These are phyloP conservation scores for Eucalyptus melliodora DNA, from an alignment of 345 rosid species.

Conservation along the genomic window DNA sequence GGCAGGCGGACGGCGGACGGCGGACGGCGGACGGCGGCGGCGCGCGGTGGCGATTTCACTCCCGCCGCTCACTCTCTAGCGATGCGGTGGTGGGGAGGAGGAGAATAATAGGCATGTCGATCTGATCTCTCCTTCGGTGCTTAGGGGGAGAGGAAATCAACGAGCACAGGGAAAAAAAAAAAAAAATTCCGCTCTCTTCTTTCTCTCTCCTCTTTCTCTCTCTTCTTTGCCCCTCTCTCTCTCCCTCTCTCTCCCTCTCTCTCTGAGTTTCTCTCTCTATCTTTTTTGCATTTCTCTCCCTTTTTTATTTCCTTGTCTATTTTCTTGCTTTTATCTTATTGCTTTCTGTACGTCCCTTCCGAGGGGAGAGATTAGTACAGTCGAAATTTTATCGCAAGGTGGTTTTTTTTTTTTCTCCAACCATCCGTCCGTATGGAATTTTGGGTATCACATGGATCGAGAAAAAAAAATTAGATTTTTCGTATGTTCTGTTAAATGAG, in stretches of 20 bases:
- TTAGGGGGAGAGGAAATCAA: not conserved
- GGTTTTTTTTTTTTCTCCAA: not conserved
- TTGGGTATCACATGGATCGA: not conserved
- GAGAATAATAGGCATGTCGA: not conserved
- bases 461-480: not conserved
- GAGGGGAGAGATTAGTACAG: not conserved
- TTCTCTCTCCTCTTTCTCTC: not conserved
- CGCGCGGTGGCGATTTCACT: not conserved
- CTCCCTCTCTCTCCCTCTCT: not conserved
- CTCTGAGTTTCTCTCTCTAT: not conserved
- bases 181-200: too few relatives aligned
- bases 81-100: not conserved
- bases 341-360: not conserved
- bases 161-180: not conserved
- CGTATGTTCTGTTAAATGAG: not conserved
- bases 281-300: not conserved
- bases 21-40: not conserved
- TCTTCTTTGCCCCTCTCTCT: not conserved
- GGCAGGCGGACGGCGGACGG: not conserved
- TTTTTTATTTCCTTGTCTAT: not conserved
- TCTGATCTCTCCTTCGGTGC: not conserved
- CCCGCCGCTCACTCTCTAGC: not conserved
- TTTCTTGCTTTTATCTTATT: not conserved
- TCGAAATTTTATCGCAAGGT: not conserved
- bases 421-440: not conserved